Conservation (phyloP, 2,329 filamentous ascomycete species). For the Albifimbria verrucaria region DNA sequence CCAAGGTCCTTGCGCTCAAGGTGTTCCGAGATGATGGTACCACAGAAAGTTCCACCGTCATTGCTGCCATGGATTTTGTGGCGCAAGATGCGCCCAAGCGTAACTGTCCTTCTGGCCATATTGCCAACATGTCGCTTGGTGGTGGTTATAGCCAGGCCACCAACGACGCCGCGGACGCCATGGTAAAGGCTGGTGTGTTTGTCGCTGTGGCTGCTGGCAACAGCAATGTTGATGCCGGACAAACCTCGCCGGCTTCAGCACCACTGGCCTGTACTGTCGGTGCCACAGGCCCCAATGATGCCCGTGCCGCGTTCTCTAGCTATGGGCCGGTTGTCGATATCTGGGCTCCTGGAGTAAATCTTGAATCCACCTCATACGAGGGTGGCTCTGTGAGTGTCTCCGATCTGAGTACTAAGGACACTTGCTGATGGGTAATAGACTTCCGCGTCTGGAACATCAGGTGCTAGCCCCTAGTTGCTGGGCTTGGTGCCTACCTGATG, state of each 20-base stretch:
- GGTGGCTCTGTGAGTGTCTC: constrained; percentile 4
- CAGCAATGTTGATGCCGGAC: constrained; percentile 31
- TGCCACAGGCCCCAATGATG: constrained; percentile 31
- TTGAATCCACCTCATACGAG: constrained; percentile 30
- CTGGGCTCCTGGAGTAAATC: constrained; percentile 34
- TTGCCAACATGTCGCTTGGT: constrained; percentile 41
- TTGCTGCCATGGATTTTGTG: constrained; percentile 23
- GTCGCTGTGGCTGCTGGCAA: constrained; percentile 42
- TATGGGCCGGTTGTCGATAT: constrained; percentile 35
- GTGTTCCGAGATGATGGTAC: constrained; percentile 26
- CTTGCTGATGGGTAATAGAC: constrained; percentile 1
- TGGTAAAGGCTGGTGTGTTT: constrained; percentile 32
- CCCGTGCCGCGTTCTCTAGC: constrained; percentile 41
- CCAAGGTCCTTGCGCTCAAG: constrained; percentile 36
- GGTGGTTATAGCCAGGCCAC: constrained; percentile 24
- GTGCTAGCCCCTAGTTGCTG: constrained; percentile 89
- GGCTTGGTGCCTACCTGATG: constrained; percentile 80
- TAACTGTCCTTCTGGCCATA: constrained; percentile 22
- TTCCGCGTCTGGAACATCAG: constrained; percentile 87
- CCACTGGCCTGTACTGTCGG: constrained; percentile 43
- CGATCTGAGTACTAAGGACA: not conserved
- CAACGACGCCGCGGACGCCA: constrained; percentile 34
- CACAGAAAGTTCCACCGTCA: constrained; percentile 22
- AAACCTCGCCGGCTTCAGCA: constrained; percentile 39
- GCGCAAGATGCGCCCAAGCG: constrained; percentile 17